Conservation (phyloP, 2,329 filamentous ascomycete species). For the Hawksworthiomyces lignivorus region DNA sequence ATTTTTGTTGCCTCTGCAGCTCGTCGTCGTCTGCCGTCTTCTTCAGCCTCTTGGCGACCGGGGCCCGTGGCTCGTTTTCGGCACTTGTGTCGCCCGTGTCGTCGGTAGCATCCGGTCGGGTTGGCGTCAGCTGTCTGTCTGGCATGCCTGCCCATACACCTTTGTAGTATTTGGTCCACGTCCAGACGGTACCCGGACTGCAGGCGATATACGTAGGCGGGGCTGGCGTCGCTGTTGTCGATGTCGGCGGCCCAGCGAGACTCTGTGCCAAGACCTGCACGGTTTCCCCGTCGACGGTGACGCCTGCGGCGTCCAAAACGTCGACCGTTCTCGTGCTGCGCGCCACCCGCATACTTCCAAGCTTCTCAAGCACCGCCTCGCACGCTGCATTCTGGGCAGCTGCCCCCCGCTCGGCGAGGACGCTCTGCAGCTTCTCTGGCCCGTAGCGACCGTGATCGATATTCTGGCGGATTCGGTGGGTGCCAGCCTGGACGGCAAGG, state of each 20-base stretch:
- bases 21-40: too few species aligned
- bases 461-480: not conserved
- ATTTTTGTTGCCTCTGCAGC: too few species aligned
- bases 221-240: not conserved
- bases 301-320: not conserved
- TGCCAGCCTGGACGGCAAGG: not conserved
- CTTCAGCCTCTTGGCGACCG: too few species aligned
- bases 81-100: too few species aligned
- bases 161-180: constrained; percentile 17
- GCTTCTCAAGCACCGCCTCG: not conserved
- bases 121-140: not conserved
- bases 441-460: not conserved
- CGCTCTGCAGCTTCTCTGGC: not conserved
- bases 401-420: not conserved
- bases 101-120: too few species aligned
- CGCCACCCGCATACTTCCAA: not conserved
- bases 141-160: not conserved
- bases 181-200: constrained; percentile 1
- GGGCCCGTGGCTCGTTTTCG: too few species aligned
- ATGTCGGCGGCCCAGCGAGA: not conserved
- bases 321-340: not conserved
- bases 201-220: not conserved
- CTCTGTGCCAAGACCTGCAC: constrained; percentile 9
- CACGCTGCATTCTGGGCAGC: not conserved
- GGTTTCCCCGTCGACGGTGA: not conserved